A percentile compares a stretch with the other conserved stretches of the same genome.
phyloP scores from a whole-genome alignment of 805 yeast genomes.

The Sugiyamaella mastotermitis region DNA sequence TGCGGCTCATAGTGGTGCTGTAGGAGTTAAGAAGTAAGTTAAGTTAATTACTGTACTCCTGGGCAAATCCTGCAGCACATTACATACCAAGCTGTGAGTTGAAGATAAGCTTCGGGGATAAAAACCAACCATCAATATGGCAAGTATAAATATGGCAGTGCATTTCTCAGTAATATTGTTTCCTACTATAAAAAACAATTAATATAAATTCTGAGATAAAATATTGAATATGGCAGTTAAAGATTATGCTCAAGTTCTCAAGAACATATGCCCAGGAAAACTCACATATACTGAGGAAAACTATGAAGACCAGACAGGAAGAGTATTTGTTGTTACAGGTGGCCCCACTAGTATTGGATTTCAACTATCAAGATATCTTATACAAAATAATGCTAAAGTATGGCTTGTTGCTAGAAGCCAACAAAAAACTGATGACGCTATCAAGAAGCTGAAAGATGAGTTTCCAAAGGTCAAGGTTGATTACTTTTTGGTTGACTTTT shows the following conservation, averaged over 20 bases:
- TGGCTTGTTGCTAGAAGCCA: conserved; percentile 34
- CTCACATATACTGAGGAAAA: conserved; percentile 22
- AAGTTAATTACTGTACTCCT: too few species aligned
- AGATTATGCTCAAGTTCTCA: not conserved
- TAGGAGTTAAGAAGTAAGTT: too few species aligned
- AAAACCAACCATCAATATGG: too few species aligned
- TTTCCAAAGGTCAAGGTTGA: conserved; percentile 19
- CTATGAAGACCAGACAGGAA: conserved; percentile 32
- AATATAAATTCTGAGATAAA: too few species aligned
- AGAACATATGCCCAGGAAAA: not conserved
- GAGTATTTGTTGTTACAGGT: conserved; percentile 32
- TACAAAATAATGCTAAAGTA: conserved; percentile 31
- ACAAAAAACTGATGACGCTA: conserved; percentile 30
- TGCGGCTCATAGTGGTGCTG: too few species aligned
- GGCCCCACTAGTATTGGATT: conserved; percentile 33
- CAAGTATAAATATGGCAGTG: too few species aligned
- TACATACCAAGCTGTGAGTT: too few species aligned
- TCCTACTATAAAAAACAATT: too few species aligned
- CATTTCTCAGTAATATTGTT: too few species aligned
- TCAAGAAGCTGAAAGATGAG: conserved; percentile 26
- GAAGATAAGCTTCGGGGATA: too few species aligned
- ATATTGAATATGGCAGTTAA: not conserved
- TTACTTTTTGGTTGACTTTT: conserved; percentile 19
- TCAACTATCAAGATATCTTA: conserved; percentile 30
- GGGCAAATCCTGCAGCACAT: too few species aligned